Base-by-base conservation (phyloP, 1,284 basidiomycete species). In the Hymenochaete sp. region DNA sequence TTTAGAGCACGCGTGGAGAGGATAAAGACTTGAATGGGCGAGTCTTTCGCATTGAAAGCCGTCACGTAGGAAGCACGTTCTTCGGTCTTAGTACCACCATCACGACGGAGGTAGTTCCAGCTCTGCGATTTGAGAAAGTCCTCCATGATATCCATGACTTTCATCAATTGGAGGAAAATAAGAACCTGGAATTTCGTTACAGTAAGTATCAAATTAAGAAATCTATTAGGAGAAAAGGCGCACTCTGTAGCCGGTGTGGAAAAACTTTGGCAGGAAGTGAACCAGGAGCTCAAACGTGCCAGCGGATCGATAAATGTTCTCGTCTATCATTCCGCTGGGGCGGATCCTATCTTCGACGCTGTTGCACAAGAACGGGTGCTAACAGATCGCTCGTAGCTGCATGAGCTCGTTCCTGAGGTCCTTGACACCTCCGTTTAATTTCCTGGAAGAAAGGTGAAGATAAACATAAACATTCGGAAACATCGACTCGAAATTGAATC, bases 151-250 rank as follows among this genome's bases (percentile, higher is more conserved):
- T 97, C 93, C 95, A 98, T 98, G 61, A 98, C 93, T 58, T 93
- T 81, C 6, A 93, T 98, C 95, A 98, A 98, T 67, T 98, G 95
- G 83, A 98, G 98, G 79, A 98, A 98, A 61, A 98, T 97, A 51
- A 98, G 79, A 24, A 97, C 93, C 82, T 87, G 49, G 1, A 43
- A 16, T 13, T 13, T 4, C 44, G 44, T 3, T 31, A 6, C 24
- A 28, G 25, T 55, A 35, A 47, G 32, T 32, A 46, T 42, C 37
- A 32, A 36, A 44, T 24, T 19, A 21, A 42, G 44, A 39, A 28
- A 42, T 33, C 1, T 36, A 40, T 18, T 31, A 25, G 13, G 31
- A 25, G 35, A 4, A 36, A 28, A 19, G 32, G 16, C 18, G 59
- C 71, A 93, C 92, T 61, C 93, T 82, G 70, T 98, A 95, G 21